Percentiles rank a stretch among this genome's conserved stretches.
Evolutionary conservation across 2,329 filamentous ascomycete species (phyloP).

Genomic region (Xylaria sp.): DNA sequence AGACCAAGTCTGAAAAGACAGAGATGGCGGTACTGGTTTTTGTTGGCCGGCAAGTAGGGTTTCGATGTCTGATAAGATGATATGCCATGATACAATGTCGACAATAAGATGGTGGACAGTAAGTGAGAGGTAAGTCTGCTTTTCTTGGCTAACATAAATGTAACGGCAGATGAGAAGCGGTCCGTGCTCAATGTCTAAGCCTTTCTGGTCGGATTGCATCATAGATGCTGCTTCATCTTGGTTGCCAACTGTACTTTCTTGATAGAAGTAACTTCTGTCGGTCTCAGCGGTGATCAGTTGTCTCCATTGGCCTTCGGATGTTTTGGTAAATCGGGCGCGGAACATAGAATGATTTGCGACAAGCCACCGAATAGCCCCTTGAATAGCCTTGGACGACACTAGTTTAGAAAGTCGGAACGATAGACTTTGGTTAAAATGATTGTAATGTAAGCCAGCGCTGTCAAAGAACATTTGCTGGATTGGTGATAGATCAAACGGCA

Average conservation of each 20-base stretch:
- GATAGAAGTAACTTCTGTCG: neutral
- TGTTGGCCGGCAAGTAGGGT: neutral
- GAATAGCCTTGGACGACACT: neutral
- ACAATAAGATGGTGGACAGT: slow-evolving; percentile 20
- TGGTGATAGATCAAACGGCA: slow-evolving; percentile 48
- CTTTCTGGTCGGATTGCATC: slow-evolving; percentile 1
- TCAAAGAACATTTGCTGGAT: slow-evolving; percentile 52
- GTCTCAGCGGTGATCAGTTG: neutral
- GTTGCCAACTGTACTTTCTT: neutral
- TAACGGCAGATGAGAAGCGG: slow-evolving; percentile 5
- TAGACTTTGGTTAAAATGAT: slow-evolving; percentile 35
- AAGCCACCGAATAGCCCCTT: slow-evolving; percentile 6
- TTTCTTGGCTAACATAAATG: neutral
- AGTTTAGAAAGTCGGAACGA: neutral
- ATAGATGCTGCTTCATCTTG: slow-evolving; percentile 2
- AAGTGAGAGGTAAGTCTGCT: neutral
- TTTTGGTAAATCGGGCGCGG: slow-evolving; percentile 14
- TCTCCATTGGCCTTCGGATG: neutral
- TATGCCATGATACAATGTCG: slow-evolving; percentile 18
- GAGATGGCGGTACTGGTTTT: neutral
- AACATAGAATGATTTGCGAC: slow-evolving; percentile 23
- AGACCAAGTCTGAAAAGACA: slow-evolving; percentile 19
- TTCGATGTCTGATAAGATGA: slow-evolving; percentile 15
- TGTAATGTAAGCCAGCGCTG: slow-evolving; percentile 38
- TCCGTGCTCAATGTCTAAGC: slow-evolving; percentile 15